These are phyloP conservation scores for Nicotiana knightiana DNA, from an alignment of 257 asterid genomes.

Conservation along the genomic window DNA sequence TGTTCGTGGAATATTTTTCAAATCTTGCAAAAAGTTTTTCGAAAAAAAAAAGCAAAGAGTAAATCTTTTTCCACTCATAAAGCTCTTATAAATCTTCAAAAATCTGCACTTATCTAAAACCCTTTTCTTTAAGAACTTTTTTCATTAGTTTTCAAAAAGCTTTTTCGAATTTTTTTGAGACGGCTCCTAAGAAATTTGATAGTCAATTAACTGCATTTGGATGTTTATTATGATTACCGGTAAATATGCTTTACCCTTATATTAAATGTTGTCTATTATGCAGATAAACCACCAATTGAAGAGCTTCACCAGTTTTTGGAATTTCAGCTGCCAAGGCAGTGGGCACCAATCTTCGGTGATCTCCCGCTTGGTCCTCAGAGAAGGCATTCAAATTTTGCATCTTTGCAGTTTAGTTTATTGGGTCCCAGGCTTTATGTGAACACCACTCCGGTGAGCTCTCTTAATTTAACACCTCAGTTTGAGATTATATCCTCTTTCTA, in stretches of 20 bases:
- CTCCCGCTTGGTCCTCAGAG: slow-evolving; percentile 98
- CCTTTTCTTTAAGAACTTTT: neutral
- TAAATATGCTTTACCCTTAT: neutral
- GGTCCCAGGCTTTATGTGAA: slow-evolving; percentile 88
- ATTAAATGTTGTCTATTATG: slow-evolving; percentile 15
- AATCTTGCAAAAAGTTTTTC: neutral
- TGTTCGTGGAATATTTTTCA: neutral
- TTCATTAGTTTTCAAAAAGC: neutral
- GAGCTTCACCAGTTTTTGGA: slow-evolving; percentile 98
- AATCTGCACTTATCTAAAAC: neutral
- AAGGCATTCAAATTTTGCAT: slow-evolving; percentile 61
- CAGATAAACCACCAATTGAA: slow-evolving; percentile 99
- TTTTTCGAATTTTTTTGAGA: neutral
- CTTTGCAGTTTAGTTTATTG: slow-evolving; percentile 89
- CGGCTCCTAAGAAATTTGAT: neutral
- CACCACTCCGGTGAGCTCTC: slow-evolving; percentile 51
- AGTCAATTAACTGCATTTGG: neutral
- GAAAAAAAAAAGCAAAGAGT: too few species aligned
- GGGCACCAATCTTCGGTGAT: slow-evolving; percentile 96
- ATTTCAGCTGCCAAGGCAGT: slow-evolving; percentile 95
- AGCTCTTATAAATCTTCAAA: neutral
- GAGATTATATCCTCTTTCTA: neutral
- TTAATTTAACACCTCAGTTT: neutral
- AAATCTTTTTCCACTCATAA: neutral
- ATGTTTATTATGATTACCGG: neutral